Base-by-base conservation (phyloP, 768 basidiomycete species). In the Phlebiopsis flavidoalba region DNA sequence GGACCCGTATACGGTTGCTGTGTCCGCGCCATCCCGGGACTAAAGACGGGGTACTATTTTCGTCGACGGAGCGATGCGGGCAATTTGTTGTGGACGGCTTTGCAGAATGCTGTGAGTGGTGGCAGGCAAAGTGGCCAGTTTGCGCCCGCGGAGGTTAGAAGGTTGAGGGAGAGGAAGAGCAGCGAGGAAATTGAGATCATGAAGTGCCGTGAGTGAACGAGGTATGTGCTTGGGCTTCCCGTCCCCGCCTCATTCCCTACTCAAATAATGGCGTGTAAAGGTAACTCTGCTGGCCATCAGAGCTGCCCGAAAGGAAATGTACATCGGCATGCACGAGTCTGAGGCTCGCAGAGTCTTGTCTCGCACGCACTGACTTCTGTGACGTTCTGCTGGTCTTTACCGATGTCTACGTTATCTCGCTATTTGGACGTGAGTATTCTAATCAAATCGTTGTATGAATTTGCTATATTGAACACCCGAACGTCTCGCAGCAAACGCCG, bases 121-220 rank as follows among this genome's bases (percentile, higher is more conserved):
- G 66, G 74, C 15, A 46, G 35, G 12, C 8, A 43, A 12, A 63
- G 57, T 2, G 77, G 89, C 2, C 62, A 72, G n/a, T 77, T 77
- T 19, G 85, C 86, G 0, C 83, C 85, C 3, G 64, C 70, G 2
- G 79, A 80, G 53, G 77, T 93, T 33, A 79, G 76, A n/a, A 74
- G 76, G 45, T 69, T 94, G 22, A 78, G 91, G 22, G 88, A 94
- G 71, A 80, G 87, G 62, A 94, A 95, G 71, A 90, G 87, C 12
- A 63, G 68, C 8, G 76, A 85, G 50, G 93, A 94, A 67, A 74
- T 93, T 12, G 80, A 80, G 5, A 78, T 94, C 53, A 70, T 96
- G 67, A 83, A 79, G 65, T 94, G 90, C 67, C n/a, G n/a, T n/a
- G n/a, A n/a, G 90, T 78, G 1, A 93, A 93, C 68, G 88, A 93